Evolutionary conservation across 352 stramenopile species (phyloP).

Genomic region (Globisporangium camurandrum): DNA sequence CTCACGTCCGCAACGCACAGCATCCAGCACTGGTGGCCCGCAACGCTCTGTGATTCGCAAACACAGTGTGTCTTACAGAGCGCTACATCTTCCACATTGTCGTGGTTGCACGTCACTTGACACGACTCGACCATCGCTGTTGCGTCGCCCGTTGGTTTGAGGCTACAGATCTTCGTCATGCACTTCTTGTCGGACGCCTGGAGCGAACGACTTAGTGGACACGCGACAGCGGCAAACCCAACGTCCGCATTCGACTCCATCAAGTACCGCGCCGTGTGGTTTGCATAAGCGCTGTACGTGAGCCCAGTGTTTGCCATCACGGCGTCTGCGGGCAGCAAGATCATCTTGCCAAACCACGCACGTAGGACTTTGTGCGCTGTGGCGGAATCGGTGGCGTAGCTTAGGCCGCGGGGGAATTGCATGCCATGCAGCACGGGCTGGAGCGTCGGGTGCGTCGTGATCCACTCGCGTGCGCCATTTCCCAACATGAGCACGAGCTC

Average conservation of each 20-base stretch:
- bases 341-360: conserved; percentile 66
- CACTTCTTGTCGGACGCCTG: conserved; percentile 42
- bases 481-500: conserved; percentile 81
- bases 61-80: conserved; percentile 37
- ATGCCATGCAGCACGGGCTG: conserved; percentile 70
- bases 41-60: conserved; percentile 20
- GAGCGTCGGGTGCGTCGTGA: conserved; percentile 43
- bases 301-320: conserved; percentile 52
- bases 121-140: conserved; percentile 32
- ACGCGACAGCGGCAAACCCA: conserved; percentile 37
- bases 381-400: conserved; percentile 15
- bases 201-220: conserved; percentile 32
- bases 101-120: conserved; percentile 56
- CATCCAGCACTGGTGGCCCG: conserved; percentile 45
- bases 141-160: conserved; percentile 21
- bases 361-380: conserved; percentile 32
- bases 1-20: conserved; percentile 44
- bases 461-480: conserved; percentile 65
- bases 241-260: conserved; percentile 25
- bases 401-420: conserved; percentile 46
- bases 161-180: conserved; percentile 28
- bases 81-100: conserved; percentile 19
- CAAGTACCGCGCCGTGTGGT: conserved; percentile 46
- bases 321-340: conserved; percentile 33
- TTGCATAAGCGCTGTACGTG: conserved; percentile 43